Conservation (phyloP, 345 rosid species). For the Citrus hindsii region DNA sequence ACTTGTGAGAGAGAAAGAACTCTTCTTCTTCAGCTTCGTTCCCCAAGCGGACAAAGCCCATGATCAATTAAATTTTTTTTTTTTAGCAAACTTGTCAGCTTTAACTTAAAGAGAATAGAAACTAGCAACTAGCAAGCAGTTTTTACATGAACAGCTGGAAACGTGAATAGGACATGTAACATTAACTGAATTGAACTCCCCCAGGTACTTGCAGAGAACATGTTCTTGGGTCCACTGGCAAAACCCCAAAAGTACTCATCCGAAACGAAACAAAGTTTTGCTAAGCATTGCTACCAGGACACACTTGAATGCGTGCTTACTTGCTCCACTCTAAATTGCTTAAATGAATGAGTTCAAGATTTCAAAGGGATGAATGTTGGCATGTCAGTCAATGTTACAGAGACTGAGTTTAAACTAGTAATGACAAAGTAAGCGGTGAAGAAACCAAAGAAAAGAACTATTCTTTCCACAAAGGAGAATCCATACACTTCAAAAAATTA, state of each 20-base stretch:
- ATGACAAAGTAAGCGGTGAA: neutral
- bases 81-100: neutral
- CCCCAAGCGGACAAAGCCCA: neutral
- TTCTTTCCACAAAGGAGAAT: neutral
- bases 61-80: neutral
- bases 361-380: neutral
- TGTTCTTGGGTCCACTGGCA: constrained; percentile 27
- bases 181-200: constrained; percentile 24
- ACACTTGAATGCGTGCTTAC: neutral
- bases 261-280: neutral
- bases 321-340: neutral
- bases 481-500: neutral
- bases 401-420: neutral
- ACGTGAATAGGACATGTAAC: constrained; percentile 18
- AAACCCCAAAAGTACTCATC: constrained; percentile 2
- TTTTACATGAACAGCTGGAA: constrained; percentile 27
- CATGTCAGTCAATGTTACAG: neutral
- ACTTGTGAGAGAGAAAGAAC: neutral
- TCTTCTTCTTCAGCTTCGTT: neutral
- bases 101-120: neutral
- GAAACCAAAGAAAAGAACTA: neutral
- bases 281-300: neutral
- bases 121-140: neutral
- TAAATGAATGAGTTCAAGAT: neutral
- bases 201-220: constrained; percentile 20